Conservation (phyloP, 129 eudicot species). For the Solidago caesia region DNA sequence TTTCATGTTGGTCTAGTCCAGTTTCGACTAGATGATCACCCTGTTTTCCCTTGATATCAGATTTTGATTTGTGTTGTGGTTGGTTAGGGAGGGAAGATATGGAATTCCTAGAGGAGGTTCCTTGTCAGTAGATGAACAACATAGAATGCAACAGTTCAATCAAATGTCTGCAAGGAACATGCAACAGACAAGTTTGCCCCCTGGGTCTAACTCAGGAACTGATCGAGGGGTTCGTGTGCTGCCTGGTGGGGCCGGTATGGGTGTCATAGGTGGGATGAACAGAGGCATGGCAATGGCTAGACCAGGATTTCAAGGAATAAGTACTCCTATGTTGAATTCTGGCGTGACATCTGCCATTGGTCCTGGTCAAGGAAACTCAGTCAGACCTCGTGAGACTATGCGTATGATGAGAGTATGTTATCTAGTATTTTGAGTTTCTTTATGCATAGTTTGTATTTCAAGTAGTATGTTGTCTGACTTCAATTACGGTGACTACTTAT, state of each 20-base stretch:
- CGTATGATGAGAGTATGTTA: slow-evolving; percentile 66
- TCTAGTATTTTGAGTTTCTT: slow-evolving; percentile 8
- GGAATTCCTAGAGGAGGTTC: slow-evolving; percentile 65
- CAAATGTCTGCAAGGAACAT: slow-evolving; percentile 70
- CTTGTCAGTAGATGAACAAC: slow-evolving; percentile 71
- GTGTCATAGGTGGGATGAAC: slow-evolving; percentile 46
- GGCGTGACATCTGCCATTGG: slow-evolving; percentile 53
- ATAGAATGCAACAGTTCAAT: slow-evolving; percentile 64
- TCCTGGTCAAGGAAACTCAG: slow-evolving; percentile 63
- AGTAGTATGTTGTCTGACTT: background rate
- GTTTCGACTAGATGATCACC: background rate
- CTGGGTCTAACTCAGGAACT: slow-evolving; percentile 58
- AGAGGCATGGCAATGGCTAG: slow-evolving; percentile 60
- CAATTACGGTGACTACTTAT: background rate
- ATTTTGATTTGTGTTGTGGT: background rate
- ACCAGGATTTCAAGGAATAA: slow-evolving; percentile 63
- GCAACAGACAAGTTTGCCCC: slow-evolving; percentile 47
- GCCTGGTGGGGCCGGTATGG: slow-evolving; percentile 59
- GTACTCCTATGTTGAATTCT: slow-evolving; percentile 51
- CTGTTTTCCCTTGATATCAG: background rate
- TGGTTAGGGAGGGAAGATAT: slow-evolving; percentile 71
- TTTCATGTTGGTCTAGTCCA: background rate
- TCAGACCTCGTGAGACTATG: slow-evolving; percentile 64
- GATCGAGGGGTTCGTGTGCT: slow-evolving; percentile 63
- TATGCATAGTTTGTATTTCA: background rate